phyloP scores from a whole-genome alignment of 441 rosid genomes.

The Hypseocharis bilobata region DNA sequence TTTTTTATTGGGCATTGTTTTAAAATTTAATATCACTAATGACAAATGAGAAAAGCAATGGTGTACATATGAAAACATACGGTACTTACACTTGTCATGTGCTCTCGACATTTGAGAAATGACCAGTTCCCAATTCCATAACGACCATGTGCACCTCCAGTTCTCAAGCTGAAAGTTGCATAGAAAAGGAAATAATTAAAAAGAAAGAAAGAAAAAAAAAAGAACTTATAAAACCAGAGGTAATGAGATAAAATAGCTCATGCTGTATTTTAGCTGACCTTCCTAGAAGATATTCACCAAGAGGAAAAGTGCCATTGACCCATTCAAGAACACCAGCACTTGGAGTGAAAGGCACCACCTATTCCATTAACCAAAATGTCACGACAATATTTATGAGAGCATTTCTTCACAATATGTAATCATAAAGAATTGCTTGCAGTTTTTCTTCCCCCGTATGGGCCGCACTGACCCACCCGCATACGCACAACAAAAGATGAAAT shows the following conservation, averaged over 20 bases:
- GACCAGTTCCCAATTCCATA: slow-evolving; percentile 86
- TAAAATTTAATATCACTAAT: not conserved
- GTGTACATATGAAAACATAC: slow-evolving; percentile 11
- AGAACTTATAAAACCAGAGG: slow-evolving; percentile 10
- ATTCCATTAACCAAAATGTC: slow-evolving; percentile 20
- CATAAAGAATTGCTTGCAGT: not conserved
- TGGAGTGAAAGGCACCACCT: slow-evolving; percentile 97
- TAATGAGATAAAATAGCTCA: slow-evolving; percentile 5
- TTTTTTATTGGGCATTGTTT: not conserved
- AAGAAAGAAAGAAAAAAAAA: not conserved
- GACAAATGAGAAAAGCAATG: not conserved
- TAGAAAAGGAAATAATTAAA: slow-evolving; percentile 14
- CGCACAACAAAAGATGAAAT: not conserved
- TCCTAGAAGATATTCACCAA: slow-evolving; percentile 90
- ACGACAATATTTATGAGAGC: not conserved
- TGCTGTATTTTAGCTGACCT: slow-evolving; percentile 41
- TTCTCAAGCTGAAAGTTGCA: slow-evolving; percentile 51
- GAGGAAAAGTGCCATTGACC: slow-evolving; percentile 96
- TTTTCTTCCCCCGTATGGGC: not conserved
- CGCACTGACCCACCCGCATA: not conserved
- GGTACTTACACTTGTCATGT: slow-evolving; percentile 62
- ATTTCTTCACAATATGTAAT: not conserved
- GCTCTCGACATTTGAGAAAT: slow-evolving; percentile 67
- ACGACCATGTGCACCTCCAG: slow-evolving; percentile 84
- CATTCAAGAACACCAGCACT: slow-evolving; percentile 99